Base-by-base conservation (phyloP, 805 yeast species). In the Candida coleopterorum region DNA sequence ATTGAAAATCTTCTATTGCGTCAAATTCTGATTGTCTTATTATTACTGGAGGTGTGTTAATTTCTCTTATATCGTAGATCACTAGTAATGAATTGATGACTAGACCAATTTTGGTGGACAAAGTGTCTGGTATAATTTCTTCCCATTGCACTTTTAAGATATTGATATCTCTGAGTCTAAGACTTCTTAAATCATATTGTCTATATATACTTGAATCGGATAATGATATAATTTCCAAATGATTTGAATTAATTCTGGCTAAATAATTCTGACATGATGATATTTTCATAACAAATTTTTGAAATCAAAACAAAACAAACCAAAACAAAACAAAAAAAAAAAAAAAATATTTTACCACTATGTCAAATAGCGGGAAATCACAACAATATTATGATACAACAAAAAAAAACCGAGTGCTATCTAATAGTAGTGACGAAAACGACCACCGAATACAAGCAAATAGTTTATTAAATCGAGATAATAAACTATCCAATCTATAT, bases 101-200 rank as follows among this genome's bases (percentile, higher is more conserved):
- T 4, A 58, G 39, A 0, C 62, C 72, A n/a, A 65, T 22, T 38
- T 65, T 66, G 17, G 61, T 44, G 21, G 54, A 44, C 6, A 18
- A 26, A 8, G 21, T 4, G 4, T 18, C 29, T n/a, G 30, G 37
- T 2, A 18, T 11, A 6, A 50, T 41, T 2, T 18, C 34, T 29
- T 60, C 65, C 65, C 65, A 60, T 22, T 27, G 35, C 18, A 53
- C 9, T 28, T 48, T 51, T 15, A 28, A 22, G 4, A 46, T 27
- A 6, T 23, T 32, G n/a, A n/a, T n/a, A n/a, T n/a, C n/a, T n/a
- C n/a, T n/a, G n/a, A n/a, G n/a, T n/a, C n/a, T n/a, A n/a, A n/a
- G n/a, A 29, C 21, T 21, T 15, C 22, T 4, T 16, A 32, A 14
- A n/a, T 27, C 29, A 22, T 25, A 32, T n/a, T 23, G 15, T 12